Conservation (phyloP, 805 yeast species). For the Cyberlindnera bimundalis region DNA sequence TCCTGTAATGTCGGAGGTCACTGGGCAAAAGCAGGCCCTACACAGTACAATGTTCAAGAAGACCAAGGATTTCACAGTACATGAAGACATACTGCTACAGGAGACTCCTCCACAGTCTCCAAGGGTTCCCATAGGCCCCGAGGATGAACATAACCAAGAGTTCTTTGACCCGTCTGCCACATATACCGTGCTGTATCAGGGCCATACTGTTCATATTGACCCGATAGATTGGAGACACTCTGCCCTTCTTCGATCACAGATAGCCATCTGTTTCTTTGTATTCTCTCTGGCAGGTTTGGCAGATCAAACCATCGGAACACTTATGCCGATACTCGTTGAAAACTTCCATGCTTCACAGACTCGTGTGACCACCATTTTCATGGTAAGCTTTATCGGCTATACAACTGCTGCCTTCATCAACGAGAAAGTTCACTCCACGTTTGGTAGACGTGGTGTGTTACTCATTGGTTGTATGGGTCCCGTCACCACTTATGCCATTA, state of each 20-base stretch:
- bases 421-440: constrained; percentile 35
- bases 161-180: constrained; percentile 14
- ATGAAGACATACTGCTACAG: constrained; percentile 2
- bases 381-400: constrained; percentile 54
- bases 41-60: neutral
- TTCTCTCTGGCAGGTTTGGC: constrained; percentile 51
- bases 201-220: constrained; percentile 5
- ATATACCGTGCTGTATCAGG: constrained; percentile 3
- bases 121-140: constrained; percentile 8
- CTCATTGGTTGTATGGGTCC: constrained; percentile 34
- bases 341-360: constrained; percentile 48
- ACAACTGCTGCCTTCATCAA: constrained; percentile 48
- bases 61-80: neutral
- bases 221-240: constrained; percentile 26
- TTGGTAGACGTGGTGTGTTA: constrained; percentile 50
- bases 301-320: constrained; percentile 60
- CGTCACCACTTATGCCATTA: constrained; percentile 33
- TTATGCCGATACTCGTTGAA: constrained; percentile 48
- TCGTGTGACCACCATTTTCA: constrained; percentile 45
- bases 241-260: constrained; percentile 42
- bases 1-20: too few species aligned
- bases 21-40: neutral
- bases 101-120: constrained; percentile 2
- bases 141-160: neutral
- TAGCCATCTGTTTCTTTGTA: constrained; percentile 35